phyloP scores from a whole-genome alignment of 352 stramenopile species.

The Pythium volutum region DNA sequence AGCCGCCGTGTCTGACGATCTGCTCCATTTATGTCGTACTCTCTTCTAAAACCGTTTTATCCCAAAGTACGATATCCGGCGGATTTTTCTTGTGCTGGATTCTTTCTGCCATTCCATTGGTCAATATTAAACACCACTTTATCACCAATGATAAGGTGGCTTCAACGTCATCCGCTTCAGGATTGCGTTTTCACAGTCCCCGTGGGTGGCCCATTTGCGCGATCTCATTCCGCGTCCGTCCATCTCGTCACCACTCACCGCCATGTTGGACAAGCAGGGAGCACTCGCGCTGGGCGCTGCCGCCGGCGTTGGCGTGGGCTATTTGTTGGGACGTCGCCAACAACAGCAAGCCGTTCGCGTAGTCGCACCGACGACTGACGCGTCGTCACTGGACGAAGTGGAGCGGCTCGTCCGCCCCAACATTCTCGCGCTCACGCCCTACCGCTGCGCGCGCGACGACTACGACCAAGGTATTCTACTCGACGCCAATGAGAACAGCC shows the following conservation, averaged over 20 bases:
- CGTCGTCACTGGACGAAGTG: constrained; percentile 47
- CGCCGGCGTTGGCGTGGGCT: constrained; percentile 63
- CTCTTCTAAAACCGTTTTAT: constrained; percentile 2
- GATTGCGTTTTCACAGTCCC: constrained; percentile 2
- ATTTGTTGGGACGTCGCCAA: constrained; percentile 58
- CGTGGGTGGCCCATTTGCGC: constrained; percentile 12
- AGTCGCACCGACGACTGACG: neutral
- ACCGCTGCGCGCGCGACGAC: constrained; percentile 97
- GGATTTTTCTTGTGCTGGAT: constrained; percentile 7
- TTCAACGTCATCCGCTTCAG: constrained; percentile 26
- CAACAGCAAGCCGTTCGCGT: constrained; percentile 5
- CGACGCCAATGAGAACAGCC: constrained; percentile 98
- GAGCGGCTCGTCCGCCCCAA: constrained; percentile 94
- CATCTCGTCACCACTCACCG: neutral
- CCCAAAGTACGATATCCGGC: neutral
- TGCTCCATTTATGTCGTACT: neutral
- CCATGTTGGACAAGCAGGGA: constrained; percentile 70
- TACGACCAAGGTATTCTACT: constrained; percentile 93
- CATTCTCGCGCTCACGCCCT: constrained; percentile 94
- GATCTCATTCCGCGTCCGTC: constrained; percentile 17
- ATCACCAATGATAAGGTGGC: constrained; percentile 21
- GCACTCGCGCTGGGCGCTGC: constrained; percentile 56
- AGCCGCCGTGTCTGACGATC: constrained; percentile 4
- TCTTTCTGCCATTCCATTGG: constrained; percentile 16
- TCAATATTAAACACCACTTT: neutral